Percentiles rank a stretch among this genome's conserved stretches.
Evolutionary conservation across 2,329 filamentous ascomycete genomes (phyloP).

Genomic region (Talaromyces verruculosus): DNA sequence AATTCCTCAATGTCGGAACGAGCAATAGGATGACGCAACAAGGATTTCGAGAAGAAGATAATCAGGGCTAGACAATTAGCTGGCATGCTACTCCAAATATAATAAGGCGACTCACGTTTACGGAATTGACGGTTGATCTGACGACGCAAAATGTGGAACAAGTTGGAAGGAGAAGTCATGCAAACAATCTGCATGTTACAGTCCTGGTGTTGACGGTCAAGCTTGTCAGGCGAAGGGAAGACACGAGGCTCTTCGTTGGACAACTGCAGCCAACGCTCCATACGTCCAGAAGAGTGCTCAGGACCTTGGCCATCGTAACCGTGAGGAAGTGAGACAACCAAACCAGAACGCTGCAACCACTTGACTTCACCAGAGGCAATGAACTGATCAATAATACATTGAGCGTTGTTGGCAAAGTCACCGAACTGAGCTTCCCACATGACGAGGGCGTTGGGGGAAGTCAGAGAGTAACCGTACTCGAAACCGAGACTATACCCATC

Average conservation of each 20-base stretch:
- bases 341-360: constrained; percentile 96
- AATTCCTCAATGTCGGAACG: constrained; percentile 91
- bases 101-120: constrained; percentile 70
- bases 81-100: background rate
- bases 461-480: constrained; percentile 97
- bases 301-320: constrained; percentile 98
- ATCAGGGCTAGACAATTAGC: constrained; percentile 65
- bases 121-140: constrained; percentile 99
- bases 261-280: constrained; percentile 95
- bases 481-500: constrained; percentile 79
- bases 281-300: constrained; percentile 94
- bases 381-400: constrained; percentile 99
- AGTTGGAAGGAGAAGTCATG: constrained; percentile 92
- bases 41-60: constrained; percentile 97
- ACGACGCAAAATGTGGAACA: constrained; percentile 93
- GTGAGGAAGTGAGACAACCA: constrained; percentile 94
- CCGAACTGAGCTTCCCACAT: constrained; percentile 99
- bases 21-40: constrained; percentile 89
- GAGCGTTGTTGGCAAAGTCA: constrained; percentile 99
- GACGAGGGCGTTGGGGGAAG: constrained; percentile 92
- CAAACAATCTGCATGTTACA: constrained; percentile 99
- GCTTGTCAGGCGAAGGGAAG: constrained; percentile 83
- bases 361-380: constrained; percentile 96
- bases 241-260: constrained; percentile 96
- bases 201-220: constrained; percentile 96